A percentile compares a stretch with the other conserved stretches of the same genome.
Evolutionary conservation across 2,329 filamentous ascomycete genomes (phyloP).

Genomic region (Magnaporthiopsis poae): DNA sequence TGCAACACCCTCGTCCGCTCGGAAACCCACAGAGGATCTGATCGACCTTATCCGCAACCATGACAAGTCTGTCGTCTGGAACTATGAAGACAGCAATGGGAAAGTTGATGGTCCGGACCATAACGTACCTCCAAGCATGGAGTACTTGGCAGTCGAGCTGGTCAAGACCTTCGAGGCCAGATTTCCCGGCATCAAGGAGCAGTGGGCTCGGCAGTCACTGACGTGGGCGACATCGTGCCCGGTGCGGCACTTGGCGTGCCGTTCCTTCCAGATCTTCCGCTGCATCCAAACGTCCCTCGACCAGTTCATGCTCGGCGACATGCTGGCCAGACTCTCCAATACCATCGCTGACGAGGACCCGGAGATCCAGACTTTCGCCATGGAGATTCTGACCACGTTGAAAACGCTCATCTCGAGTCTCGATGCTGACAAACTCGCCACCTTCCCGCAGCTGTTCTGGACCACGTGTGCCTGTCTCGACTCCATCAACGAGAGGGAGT

Average conservation of each 20-base stretch:
- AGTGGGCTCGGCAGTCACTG: constrained; percentile 82
- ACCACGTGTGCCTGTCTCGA: constrained; percentile 92
- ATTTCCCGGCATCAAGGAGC: constrained; percentile 77
- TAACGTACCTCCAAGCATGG: constrained; percentile 82
- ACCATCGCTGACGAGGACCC: constrained; percentile 91
- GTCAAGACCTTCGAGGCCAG: constrained; percentile 75
- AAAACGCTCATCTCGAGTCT: constrained; percentile 84
- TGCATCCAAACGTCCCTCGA: constrained; percentile 87
- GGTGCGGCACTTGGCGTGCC: constrained; percentile 85
- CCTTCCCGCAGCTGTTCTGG: constrained; percentile 97
- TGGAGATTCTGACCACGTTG: constrained; percentile 92
- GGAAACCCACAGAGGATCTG: constrained; percentile 74
- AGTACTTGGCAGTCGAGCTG: constrained; percentile 69
- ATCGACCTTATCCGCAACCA: constrained; percentile 80
- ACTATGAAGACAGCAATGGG: constrained; percentile 84
- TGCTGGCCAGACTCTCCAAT: constrained; percentile 89
- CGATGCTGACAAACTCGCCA: constrained; percentile 65
- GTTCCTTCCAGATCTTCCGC: constrained; percentile 93
- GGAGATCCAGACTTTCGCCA: constrained; percentile 92
- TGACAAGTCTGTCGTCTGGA: constrained; percentile 78
- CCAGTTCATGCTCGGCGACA: constrained; percentile 89
- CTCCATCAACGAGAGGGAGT: constrained; percentile 92
- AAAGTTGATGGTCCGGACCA: constrained; percentile 63
- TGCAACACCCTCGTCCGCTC: constrained; percentile 42
- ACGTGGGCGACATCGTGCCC: constrained; percentile 96